Conservation (phyloP, 1,139 yeast species). For the Taphrina flavorubra region DNA sequence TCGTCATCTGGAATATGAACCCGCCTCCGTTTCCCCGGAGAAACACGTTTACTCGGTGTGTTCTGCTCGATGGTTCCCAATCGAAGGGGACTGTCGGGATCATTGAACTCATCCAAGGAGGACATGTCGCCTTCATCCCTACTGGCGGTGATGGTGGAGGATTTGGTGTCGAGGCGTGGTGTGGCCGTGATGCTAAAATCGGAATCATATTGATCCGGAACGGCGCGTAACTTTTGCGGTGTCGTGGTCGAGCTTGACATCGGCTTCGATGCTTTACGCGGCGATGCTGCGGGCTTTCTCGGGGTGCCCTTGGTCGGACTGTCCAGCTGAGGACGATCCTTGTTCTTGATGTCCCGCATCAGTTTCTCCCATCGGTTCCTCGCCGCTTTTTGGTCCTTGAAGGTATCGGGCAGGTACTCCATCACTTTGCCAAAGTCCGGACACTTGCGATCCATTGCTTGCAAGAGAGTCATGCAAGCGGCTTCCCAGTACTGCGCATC, state of each 20-base stretch:
- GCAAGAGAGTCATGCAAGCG: slow-evolving; percentile 4
- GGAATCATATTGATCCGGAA: not conserved
- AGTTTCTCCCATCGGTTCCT: slow-evolving; percentile 12
- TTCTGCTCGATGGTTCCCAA: not conserved
- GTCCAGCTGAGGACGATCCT: not conserved
- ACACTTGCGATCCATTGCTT: slow-evolving; percentile 1
- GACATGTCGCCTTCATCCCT: not conserved
- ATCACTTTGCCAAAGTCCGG: slow-evolving; percentile 12
- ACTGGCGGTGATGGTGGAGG: not conserved
- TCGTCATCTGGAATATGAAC: not conserved
- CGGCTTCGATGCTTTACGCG: not conserved
- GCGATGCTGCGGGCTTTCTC: not conserved
- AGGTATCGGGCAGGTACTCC: slow-evolving; percentile 1
- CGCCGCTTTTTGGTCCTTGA: slow-evolving; percentile 15
- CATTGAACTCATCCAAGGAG: slow-evolving; percentile 1
- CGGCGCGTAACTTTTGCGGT: not conserved
- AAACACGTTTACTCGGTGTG: not conserved
- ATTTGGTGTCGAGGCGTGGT: not conserved
- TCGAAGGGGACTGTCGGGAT: not conserved
- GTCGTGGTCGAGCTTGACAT: slow-evolving; percentile 4
- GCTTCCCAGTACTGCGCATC: slow-evolving; percentile 11
- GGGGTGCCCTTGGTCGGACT: slow-evolving; percentile 5
- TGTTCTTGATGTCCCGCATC: slow-evolving; percentile 14
- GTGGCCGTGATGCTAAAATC: not conserved
- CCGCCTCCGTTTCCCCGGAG: not conserved